Percentiles rank a stretch among this genome's conserved stretches.
Evolutionary conservation across 768 basidiomycete species (phyloP).

Genomic region (Cystofilobasidium ferigula): DNA sequence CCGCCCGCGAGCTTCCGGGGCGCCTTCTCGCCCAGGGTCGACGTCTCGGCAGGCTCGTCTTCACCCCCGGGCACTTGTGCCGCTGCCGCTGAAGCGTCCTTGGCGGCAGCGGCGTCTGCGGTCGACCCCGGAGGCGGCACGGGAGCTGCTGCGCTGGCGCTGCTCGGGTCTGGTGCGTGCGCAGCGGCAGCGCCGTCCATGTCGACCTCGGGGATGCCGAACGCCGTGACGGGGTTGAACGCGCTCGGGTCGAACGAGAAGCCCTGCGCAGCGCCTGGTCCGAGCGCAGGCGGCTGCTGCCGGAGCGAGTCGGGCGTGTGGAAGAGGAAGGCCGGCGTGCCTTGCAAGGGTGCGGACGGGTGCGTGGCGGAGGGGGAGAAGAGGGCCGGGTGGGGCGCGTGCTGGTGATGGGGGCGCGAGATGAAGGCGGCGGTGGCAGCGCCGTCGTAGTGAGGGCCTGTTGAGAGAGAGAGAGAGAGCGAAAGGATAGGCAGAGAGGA

Average conservation of each 20-base stretch:
- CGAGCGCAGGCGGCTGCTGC: neutral
- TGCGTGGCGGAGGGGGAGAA: conserved; percentile 4
- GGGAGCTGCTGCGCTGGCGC: neutral
- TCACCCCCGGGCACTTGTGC: neutral
- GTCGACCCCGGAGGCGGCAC: neutral
- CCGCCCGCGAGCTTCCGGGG: conserved; percentile 22
- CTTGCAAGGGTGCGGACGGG: neutral
- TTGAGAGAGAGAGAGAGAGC: no score
- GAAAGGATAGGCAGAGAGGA: no score
- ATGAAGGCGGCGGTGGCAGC: neutral
- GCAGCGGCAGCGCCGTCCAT: neutral
- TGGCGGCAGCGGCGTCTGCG: neutral
- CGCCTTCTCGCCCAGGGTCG: neutral
- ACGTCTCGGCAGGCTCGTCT: neutral
- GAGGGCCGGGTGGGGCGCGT: neutral
- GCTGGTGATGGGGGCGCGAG: neutral
- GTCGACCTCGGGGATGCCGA: conserved; percentile 22
- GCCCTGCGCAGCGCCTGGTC: neutral
- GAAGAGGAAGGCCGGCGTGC: conserved; percentile 22
- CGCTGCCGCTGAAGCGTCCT: neutral
- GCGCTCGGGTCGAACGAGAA: conserved; percentile 9
- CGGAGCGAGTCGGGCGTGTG: conserved; percentile 6
- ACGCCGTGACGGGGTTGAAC: conserved; percentile 6
- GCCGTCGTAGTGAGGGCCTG: neutral
- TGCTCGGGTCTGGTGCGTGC: no score